Evolutionary conservation across 768 basidiomycete genomes (phyloP), one percentile per base, ranked within the genome.

Genomic region (Mycena albidolilacea): DNA sequence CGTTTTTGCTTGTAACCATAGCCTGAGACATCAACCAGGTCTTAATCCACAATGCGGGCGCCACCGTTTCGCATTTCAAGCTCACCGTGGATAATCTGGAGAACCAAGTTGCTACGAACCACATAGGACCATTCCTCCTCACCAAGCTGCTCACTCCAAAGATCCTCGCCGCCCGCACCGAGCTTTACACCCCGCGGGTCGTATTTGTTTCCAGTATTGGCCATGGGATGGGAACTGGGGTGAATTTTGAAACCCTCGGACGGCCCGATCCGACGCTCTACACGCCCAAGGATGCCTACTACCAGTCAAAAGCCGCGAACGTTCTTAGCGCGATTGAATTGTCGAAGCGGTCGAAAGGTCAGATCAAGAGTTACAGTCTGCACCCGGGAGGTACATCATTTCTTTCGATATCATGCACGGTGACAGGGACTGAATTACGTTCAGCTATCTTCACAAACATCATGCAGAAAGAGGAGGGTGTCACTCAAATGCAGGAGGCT

Each of bases 311-410:
- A 38, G 30, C 39, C 17, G 68, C 72, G 21, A 74, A 74, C 23
- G 12, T 74, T 23, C 67, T 74, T 30, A 57, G 30, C 3, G 72
- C 68, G 2, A 66, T 66, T n/a, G 69, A 70, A 21, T 21, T 70
- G 14, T 70, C 62, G 6, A 64, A 64, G 57, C 39, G 69, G 0
- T 46, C 62, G 3, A 48, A 30, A 15, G 69, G 63, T 3, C 30
- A 46, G 15, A 64, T 70, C 12, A 64, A 70, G 11, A 55, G 37
- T 5, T 70, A 70, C 38, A 70, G 63, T 38, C 17, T 70, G 41
- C 62, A 70, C 50, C 69, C 69, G 2, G 69, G 69, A 37, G 12
- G 69, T 70, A 17, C 5, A 63, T n/a, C 43, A 23, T 2, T 1
- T 12, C 19, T 11, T 23, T 10, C 6, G 12, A 12, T 7, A 11